Conservation (phyloP, 495 filamentous ascomycete genomes). For the Aspergillus incahuasiensis region DNA sequence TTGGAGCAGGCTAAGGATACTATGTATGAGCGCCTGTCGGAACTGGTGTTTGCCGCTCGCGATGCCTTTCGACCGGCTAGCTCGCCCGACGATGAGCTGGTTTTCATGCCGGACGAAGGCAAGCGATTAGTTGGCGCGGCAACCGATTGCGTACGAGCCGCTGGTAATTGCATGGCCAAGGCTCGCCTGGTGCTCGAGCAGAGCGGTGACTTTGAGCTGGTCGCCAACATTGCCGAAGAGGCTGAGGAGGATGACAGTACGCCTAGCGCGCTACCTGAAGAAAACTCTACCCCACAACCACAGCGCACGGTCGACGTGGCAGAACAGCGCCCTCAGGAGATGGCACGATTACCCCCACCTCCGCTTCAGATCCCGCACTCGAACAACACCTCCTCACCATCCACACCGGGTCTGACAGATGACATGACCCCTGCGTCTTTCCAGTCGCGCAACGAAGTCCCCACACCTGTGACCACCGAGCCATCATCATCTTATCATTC, state of each 20-base stretch:
- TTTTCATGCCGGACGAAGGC: slow-evolving; percentile 78
- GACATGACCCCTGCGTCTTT: slow-evolving; percentile 42
- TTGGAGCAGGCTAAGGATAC: slow-evolving; percentile 66
- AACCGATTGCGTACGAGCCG: slow-evolving; percentile 82
- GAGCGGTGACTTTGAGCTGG: slow-evolving; percentile 91
- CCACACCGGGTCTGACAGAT: slow-evolving; percentile 39
- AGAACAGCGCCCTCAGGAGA: slow-evolving; percentile 22
- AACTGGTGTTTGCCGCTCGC: slow-evolving; percentile 73
- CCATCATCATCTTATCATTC: slow-evolving; percentile 25
- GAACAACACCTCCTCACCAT: slow-evolving; percentile 24
- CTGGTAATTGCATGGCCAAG: slow-evolving; percentile 85
- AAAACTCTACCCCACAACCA: slow-evolving; percentile 21
- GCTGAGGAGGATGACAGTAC: slow-evolving; percentile 1
- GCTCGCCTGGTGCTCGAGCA: slow-evolving; percentile 80
- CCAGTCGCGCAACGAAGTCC: slow-evolving; percentile 23
- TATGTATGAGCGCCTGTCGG: slow-evolving; percentile 75
- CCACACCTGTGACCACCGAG: slow-evolving; percentile 17
- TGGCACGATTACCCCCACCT: slow-evolving; percentile 36
- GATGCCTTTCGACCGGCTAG: slow-evolving; percentile 65
- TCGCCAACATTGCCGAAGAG: slow-evolving; percentile 49
- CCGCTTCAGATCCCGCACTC: slow-evolving; percentile 38
- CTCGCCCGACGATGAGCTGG: slow-evolving; percentile 59
- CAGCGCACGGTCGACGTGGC: slow-evolving; percentile 10
- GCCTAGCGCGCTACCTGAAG: slow-evolving; percentile 17
- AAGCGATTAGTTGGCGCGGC: slow-evolving; percentile 73